These are phyloP conservation scores for Mytilinidion resinicola DNA, from an alignment of 495 filamentous ascomycete genomes.

Conservation along the genomic window DNA sequence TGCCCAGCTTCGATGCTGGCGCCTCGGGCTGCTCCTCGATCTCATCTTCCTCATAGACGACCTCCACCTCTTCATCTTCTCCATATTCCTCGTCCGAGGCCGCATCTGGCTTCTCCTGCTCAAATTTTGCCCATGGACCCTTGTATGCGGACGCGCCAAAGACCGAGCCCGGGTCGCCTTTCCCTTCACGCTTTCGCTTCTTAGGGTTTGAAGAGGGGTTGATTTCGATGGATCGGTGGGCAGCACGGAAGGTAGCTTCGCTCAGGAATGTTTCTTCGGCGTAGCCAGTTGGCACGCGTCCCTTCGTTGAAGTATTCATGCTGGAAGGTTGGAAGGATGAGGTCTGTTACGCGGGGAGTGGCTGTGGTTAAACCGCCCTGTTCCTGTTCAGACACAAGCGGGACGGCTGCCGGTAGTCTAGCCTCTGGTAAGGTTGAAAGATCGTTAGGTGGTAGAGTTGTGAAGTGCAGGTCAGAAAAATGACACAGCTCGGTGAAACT, in stretches of 20 bases:
- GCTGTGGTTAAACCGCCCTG: too few species aligned
- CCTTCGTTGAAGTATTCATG: slow-evolving; percentile 79
- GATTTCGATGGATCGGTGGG: slow-evolving; percentile 44
- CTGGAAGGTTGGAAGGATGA: neutral
- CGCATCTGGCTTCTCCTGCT: slow-evolving; percentile 45
- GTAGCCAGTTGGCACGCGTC: slow-evolving; percentile 84
- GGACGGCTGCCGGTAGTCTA: too few species aligned
- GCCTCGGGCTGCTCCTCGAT: slow-evolving; percentile 45
- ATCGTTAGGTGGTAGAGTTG: too few species aligned
- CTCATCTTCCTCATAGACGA: slow-evolving; percentile 70
- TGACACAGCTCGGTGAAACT: too few species aligned
- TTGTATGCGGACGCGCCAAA: slow-evolving; percentile 83
- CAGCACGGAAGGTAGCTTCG: slow-evolving; percentile 68
- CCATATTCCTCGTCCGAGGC: slow-evolving; percentile 49
- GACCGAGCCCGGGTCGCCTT: slow-evolving; percentile 73
- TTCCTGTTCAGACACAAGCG: too few species aligned
- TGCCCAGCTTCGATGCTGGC: slow-evolving; percentile 51
- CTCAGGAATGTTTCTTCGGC: slow-evolving; percentile 85
- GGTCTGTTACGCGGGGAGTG: neutral
- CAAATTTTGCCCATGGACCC: slow-evolving; percentile 90
- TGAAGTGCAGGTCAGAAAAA: too few species aligned
- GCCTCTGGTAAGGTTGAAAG: too few species aligned
- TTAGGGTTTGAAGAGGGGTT: slow-evolving; percentile 70
- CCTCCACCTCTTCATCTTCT: slow-evolving; percentile 55
- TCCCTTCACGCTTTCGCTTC: slow-evolving; percentile 69